These are phyloP conservation scores for Kluyveromyces siamensis DNA, from an alignment of 805 yeast genomes.

Conservation along the genomic window DNA sequence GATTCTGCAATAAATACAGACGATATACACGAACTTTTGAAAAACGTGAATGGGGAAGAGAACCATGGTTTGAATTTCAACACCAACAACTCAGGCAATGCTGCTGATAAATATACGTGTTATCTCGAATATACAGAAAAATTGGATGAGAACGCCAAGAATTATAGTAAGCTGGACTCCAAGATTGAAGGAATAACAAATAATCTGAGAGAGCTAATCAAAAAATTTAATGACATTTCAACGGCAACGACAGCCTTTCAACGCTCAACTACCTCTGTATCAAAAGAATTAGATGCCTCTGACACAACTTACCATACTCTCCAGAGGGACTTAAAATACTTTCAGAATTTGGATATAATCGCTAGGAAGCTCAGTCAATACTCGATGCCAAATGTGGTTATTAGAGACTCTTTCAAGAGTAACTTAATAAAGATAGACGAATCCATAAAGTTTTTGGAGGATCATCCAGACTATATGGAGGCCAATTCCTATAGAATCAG, in stretches of 20 bases:
- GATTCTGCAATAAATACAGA: constrained; percentile 1
- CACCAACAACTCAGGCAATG: too few species aligned
- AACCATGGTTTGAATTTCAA: background rate
- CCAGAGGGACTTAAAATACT: constrained; percentile 48
- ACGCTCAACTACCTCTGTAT: constrained; percentile 36
- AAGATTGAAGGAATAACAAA: constrained; percentile 27
- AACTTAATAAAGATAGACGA: constrained; percentile 52
- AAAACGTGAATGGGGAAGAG: constrained; percentile 24
- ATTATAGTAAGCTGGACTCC: constrained; percentile 19
- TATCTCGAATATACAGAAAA: constrained; percentile 15
- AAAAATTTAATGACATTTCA: constrained; percentile 26
- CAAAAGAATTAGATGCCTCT: constrained; percentile 39
- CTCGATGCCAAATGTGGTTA: constrained; percentile 54
- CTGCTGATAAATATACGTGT: constrained; percentile 8
- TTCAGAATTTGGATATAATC: constrained; percentile 63
- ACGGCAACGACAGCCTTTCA: constrained; percentile 31
- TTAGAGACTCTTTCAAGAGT: constrained; percentile 44
- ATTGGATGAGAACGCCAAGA: constrained; percentile 26
- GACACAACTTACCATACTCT: constrained; percentile 48
- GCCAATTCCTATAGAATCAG: constrained; percentile 58
- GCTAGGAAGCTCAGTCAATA: constrained; percentile 61
- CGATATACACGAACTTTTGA: constrained; percentile 27
- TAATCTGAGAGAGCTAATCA: constrained; percentile 22
- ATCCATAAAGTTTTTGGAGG: constrained; percentile 52
- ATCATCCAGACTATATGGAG: constrained; percentile 56